Conservation (phyloP, 192 early-diverging fungal species). For the Kappamyces sp. region DNA sequence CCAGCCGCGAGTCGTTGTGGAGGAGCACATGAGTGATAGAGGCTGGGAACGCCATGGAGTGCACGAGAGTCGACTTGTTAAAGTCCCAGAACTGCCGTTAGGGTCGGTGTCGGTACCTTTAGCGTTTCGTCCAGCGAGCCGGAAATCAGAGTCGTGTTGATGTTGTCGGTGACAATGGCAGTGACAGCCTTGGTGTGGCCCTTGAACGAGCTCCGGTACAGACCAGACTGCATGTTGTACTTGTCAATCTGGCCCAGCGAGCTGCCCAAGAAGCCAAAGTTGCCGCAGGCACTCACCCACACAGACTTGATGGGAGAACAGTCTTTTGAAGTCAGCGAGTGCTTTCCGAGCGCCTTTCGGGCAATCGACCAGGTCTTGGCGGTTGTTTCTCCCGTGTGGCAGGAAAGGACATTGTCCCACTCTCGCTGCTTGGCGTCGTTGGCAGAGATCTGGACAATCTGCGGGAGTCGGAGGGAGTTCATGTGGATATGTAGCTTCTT, state of each 20-base stretch:
- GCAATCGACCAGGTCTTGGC: constrained; percentile 83
- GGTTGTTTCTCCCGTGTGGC: constrained; percentile 66
- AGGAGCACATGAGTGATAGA: constrained; percentile 57
- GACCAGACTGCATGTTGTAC: constrained; percentile 95
- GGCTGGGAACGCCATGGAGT: constrained; percentile 61
- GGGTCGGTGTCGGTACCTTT: constrained; percentile 45
- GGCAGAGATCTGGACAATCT: constrained; percentile 67
- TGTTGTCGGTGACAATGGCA: constrained; percentile 67
- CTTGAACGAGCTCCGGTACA: constrained; percentile 63
- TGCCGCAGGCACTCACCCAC: constrained; percentile 81
- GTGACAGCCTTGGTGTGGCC: constrained; percentile 72
- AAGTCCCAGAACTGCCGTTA: constrained; percentile 76
- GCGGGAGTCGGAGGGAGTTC: constrained; percentile 66
- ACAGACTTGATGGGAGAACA: constrained; percentile 50
- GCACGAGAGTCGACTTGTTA: constrained; percentile 51
- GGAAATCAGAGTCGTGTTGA: constrained; percentile 69
- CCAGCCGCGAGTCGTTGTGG: constrained; percentile 67
- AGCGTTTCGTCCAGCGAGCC: constrained; percentile 74
- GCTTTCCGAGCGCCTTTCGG: constrained; percentile 68
- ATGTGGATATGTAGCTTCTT: constrained; percentile 53
- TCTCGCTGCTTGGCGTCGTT: constrained; percentile 59
- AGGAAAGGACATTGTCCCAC: constrained; percentile 90
- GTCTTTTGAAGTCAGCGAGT: constrained; percentile 61
- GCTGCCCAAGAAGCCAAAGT: constrained; percentile 86
- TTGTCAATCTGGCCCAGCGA: constrained; percentile 72